Evolutionary conservation across 192 early-diverging fungal species (phyloP), one percentile per base, ranked within the genome.

Genomic region (Geosiphon pyriformis): DNA sequence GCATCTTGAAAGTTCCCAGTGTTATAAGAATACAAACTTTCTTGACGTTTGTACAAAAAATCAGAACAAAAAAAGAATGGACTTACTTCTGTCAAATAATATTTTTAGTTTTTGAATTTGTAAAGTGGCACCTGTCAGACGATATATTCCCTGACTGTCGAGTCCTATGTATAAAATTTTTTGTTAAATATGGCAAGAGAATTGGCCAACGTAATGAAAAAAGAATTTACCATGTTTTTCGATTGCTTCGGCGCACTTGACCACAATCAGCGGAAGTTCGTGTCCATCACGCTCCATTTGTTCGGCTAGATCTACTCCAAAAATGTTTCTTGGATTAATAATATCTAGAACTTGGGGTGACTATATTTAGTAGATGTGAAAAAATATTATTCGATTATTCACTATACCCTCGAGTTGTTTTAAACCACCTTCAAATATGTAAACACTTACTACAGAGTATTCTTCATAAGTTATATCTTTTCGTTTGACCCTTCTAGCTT

Each of bases 61-160:
- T n/a, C n/a, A n/a, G n/a, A n/a, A n/a, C n/a, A n/a, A n/a, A n/a
- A n/a, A n/a, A n/a, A n/a, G n/a, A n/a, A n/a, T n/a, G n/a, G n/a
- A n/a, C 12, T 42, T 76, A 88, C 88, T 84, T 61, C 87, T 71
- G 71, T 96, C 89, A 65, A 97, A 88, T 54, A 84, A 73, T 23
- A 72, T 72, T 20, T 86, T 79, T 30, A 97, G 75, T 61, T 82
- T 83, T 69, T 88, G 86, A 17, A 97, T 89, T 57, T 85, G 78
- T 20, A 83, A 85, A 29, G 76, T 88, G 18, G 87, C 83, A 12
- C 94, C 96, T 3, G 93, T 93, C 7, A 94, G 71, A 11, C 96
- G 87, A 73, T 99, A 99, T 8, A 99, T 82, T 4, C 96, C 95
- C 20, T 86, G 80, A n/a, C 81, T 86, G 26, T 86, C 78, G 51